Conservation (phyloP, 176 grass and related monocot species). For the Carex littledalei region DNA sequence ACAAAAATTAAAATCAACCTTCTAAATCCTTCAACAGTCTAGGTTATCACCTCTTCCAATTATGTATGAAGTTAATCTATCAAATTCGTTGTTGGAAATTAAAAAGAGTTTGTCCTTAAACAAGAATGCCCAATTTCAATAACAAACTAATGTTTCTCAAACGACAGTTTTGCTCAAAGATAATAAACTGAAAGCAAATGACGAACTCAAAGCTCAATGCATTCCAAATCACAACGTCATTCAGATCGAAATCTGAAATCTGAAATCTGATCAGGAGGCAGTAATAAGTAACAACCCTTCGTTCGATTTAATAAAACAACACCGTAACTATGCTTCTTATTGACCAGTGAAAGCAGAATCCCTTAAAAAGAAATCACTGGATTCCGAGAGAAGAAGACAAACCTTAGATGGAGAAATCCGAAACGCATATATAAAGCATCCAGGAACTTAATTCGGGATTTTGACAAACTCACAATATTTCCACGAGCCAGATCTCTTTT, state of each 20-base stretch:
- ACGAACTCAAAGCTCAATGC: not conserved
- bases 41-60: not conserved
- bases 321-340: not conserved
- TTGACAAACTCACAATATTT: not conserved
- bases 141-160: not conserved
- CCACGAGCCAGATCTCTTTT: not conserved
- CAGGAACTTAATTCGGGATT: not conserved
- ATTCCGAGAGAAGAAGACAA: not conserved
- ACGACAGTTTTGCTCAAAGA: not conserved
- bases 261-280: not conserved
- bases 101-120: not conserved
- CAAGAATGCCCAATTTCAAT: not conserved
- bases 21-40: not conserved
- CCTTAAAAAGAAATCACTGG: not conserved
- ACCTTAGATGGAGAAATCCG: constrained; percentile 5
- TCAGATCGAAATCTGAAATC: not conserved
- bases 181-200: not conserved
- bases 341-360: not conserved
- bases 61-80: not conserved
- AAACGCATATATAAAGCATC: not conserved
- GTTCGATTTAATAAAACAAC: not conserved
- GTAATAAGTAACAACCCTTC: too few relatives aligned
- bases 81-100: too few relatives aligned
- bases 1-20: not conserved
- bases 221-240: not conserved